phyloP scores from a whole-genome alignment of 306 rosid genomes.

The Quercus glauca region DNA sequence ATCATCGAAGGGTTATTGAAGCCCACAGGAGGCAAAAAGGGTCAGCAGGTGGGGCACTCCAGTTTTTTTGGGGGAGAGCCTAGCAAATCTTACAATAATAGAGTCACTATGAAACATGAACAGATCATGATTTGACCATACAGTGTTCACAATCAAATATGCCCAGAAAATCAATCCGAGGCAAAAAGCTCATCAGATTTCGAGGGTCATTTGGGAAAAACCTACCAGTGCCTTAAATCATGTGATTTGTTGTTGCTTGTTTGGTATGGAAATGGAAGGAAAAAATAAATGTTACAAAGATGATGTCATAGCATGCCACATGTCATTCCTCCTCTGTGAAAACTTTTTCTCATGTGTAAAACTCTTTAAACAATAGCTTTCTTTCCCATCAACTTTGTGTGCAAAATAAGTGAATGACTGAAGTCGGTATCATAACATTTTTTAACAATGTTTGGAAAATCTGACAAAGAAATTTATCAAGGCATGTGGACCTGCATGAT shows the following conservation, averaged over 20 bases:
- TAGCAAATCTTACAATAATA: constrained; percentile 56
- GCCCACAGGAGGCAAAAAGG: constrained; percentile 65
- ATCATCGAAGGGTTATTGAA: constrained; percentile 78
- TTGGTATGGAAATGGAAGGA: constrained; percentile 5
- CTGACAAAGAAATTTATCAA: not conserved
- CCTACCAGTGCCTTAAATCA: constrained; percentile 24
- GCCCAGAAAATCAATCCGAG: constrained; percentile 27
- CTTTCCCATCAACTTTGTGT: not conserved
- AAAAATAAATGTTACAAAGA: not conserved
- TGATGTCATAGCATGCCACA: not conserved
- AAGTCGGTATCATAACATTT: not conserved
- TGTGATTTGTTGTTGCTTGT: constrained; percentile 30
- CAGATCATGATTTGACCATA: constrained; percentile 56
- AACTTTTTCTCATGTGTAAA: not conserved
- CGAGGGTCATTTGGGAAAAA: constrained; percentile 8
- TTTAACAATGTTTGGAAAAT: not conserved
- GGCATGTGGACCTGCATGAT: constrained; percentile 12
- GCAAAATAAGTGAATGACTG: not conserved
- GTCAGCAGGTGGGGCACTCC: constrained; percentile 62
- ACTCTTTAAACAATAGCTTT: not conserved
- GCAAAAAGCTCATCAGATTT: constrained; percentile 6
- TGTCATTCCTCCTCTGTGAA: no score
- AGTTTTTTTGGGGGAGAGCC: constrained; percentile 23
- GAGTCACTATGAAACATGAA: constrained; percentile 34
- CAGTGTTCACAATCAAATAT: constrained; percentile 40